Evolutionary conservation across 805 yeast genomes (phyloP), one percentile per base, ranked within the genome.

Genomic region (Saturnispora mendoncae): DNA sequence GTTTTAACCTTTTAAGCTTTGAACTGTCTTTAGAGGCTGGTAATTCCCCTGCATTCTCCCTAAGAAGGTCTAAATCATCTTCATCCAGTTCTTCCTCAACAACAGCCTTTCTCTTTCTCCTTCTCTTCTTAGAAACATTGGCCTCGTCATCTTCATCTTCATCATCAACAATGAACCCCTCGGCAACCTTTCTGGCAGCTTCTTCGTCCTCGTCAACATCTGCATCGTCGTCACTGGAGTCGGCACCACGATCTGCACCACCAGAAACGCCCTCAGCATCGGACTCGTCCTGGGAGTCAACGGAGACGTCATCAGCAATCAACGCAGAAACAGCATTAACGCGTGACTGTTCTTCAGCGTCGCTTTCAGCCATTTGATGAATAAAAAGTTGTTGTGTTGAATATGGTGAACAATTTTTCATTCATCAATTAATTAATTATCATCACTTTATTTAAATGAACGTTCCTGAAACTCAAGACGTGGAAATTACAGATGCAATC

Each of bases 111-210:
- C 66, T 58, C 56, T 68, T 58, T 61, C 66, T 64, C 44, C 66
- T 63, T 51, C 66, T 67, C 25, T 48, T 48, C 15, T 51, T 51
- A 47, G 62, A 61, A 54, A 66, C 55, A 42, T 47, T 59, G 57
- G 49, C 64, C 64, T 53, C 37, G 2, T 43, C 46, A 6, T 47
- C 50, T n/a, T 74, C 84, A 17, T 79, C 94, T 44, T 83, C 95
- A 52, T 85, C 95, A 53, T 87, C 96, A 8, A 85, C 97, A 54
- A 90, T 88, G 61, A 90, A 87, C 0, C 96, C 97, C 47, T 87
- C 95, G 36, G 90, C 76, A 32, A 88, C 81, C 52, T 74, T 75
- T 49, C 80, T 73, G 36, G 83, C 77, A 54, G 88, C 97, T 50
- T 88, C 96, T 54, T 83, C 96, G 55, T 87, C 94, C 24, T 85